Base-by-base conservation (phyloP, 768 basidiomycete genomes). In the Terana coerulea region DNA sequence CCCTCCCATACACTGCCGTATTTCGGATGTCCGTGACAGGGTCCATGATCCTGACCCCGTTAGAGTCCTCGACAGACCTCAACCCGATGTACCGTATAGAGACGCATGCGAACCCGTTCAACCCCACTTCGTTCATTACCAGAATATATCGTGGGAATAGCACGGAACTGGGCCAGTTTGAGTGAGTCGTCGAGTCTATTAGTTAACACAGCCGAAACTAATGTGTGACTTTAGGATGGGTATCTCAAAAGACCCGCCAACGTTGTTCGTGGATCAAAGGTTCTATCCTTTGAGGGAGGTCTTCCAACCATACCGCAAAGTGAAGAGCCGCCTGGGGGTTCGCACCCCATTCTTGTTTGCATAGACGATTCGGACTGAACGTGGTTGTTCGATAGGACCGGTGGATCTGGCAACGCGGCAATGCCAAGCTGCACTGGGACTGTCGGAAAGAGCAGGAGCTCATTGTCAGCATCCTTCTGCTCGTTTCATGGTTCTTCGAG, bases 61-160 rank as follows among this genome's bases (percentile, higher is more conserved):
- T 44, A 1, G 49, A 42, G 5, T 28, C 35, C n/a, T 21, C 22
- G 26, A 31, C 42, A 3, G 42, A 56, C 36, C 31, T 22, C 9
- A 53, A 39, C 24, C 55, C 51, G 11, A 19, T 52, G n/a, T 57
- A 51, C 28, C 21, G 19, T 21, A 41, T 57, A 19, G 49, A 53
- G n/a, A 52, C 54, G 7, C 22, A 26, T 34, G 41, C 48, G 21
- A 57, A 53, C 43, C 45, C 41, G 19, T 57, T 57, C 44, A 57
- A 36, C 9, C 56, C 56, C 4, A 46, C 48, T 2, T 53, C 48
- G 22, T 51, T 31, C 30, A 47, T 54, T 36, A 57, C 56, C 2
- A 53, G 43, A 9, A 17, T 57, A 1, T 36, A 31, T 11, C 52
- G 56, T 9, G 55, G 50, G 6, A 39, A 21, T 30, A 57, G 30